Evolutionary conservation across 495 filamentous ascomycete species (phyloP), one percentile per base, ranked within the genome.

Genomic region (Penicillium soppii): DNA sequence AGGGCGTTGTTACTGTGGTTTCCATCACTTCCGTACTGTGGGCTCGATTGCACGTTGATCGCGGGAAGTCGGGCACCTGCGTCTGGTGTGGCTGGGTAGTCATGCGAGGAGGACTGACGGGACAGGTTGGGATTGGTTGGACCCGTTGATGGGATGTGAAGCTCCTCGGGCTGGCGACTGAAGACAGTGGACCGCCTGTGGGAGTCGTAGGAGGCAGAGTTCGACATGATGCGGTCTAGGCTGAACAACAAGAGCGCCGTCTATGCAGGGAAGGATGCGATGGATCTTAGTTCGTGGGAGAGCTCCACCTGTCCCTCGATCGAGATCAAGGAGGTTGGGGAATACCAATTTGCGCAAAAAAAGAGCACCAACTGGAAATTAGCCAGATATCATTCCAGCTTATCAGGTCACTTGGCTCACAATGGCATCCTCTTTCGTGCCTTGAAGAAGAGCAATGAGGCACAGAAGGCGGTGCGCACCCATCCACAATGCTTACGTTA

Each of bases 111-210:
- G 35, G 72, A 65, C 48, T 83, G 76, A 42, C 68, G 70, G 23
- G 68, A 63, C 35, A 66, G 54, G 37, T 66, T 69, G 59, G 68
- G 66, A 61, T 75, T 66, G 33, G 57, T 56, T 38, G 58, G 39
- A 58, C 77, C 76, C 35, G 79, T 76, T 12, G 86, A 73, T 35
- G 85, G 82, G 52, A 92, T 86, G 69, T 92, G 89, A 58, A 92
- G 78, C 73, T 95, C 90, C 57, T 92, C 89, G 53, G 80, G 75
- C 39, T 79, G 74, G 41, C 83, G 76, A 22, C 66, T 72, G 50
- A 76, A 78, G 10, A 69, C 65, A 32, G 76, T 72, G 40, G 72
- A 63, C 57, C 82, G 74, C 57, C 82, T 75, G 32, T 78, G 71
- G 21, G 76, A 75, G 23, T 83, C 82, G 64, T 77, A 85, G 16